phyloP scores from a whole-genome alignment of 306 rosid genomes.

The Citrullus colocynthis region DNA sequence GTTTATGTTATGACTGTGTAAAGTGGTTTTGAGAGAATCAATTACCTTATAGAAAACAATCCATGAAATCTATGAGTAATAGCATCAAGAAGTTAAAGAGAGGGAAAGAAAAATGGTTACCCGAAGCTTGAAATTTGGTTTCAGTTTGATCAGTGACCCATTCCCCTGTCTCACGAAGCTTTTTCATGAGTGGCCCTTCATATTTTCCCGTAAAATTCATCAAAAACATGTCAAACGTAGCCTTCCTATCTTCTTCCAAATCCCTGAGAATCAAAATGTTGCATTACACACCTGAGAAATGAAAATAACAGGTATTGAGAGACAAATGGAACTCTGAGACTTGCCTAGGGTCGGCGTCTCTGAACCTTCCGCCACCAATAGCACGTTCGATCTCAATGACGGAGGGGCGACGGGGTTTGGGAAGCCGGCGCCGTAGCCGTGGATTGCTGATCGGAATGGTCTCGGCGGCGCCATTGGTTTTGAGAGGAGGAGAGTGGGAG shows the following conservation, averaged over 20 bases:
- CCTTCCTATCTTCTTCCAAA: constrained; percentile 28
- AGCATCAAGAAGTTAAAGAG: neutral
- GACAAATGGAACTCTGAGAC: neutral
- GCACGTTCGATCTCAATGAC: constrained; percentile 56
- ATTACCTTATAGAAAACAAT: neutral
- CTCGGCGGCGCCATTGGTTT: neutral
- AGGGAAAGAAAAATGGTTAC: constrained; percentile 2
- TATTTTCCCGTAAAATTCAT: constrained; percentile 33
- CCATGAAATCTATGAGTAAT: neutral
- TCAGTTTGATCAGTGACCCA: constrained; percentile 42
- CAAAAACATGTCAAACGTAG: constrained; percentile 36
- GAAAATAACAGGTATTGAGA: neutral
- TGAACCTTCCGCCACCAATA: constrained; percentile 74
- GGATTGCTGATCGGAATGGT: neutral
- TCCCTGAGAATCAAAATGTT: constrained; percentile 19
- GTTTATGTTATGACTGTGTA: too few relatives aligned
- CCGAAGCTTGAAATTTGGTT: constrained; percentile 28
- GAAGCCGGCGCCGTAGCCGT: neutral
- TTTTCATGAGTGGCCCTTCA: constrained; percentile 58
- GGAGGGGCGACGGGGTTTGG: constrained; percentile 29
- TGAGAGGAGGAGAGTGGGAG: constrained; percentile 3
- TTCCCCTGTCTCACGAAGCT: constrained; percentile 63
- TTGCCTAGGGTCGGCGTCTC: constrained; percentile 42
- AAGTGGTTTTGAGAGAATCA: neutral
- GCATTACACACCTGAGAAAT: neutral